Evolutionary conservation across 75 land plant species (phyloP).

Genomic region (Selaginella tamariscina): DNA sequence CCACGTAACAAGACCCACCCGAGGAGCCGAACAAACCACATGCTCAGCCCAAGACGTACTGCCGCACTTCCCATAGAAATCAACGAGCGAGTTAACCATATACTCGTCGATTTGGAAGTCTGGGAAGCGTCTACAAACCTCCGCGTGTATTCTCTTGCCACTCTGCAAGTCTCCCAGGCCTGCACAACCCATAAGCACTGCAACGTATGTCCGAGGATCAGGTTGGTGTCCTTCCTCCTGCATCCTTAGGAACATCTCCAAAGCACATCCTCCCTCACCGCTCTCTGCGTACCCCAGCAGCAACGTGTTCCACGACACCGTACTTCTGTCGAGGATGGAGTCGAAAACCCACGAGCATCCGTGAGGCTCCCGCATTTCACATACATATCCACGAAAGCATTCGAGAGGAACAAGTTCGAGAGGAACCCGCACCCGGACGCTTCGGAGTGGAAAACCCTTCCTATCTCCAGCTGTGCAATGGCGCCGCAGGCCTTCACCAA

Average conservation of each 20-base stretch:
- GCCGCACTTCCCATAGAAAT: too few species aligned
- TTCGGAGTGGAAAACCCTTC: too few species aligned
- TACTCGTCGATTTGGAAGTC: too few species aligned
- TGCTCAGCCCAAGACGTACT: too few species aligned
- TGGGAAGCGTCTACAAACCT: too few species aligned
- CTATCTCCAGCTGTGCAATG: too few species aligned
- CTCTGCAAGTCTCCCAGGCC: neutral
- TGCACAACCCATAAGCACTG: constrained; percentile 14
- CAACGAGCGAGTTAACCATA: too few species aligned
- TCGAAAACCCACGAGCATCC: constrained; percentile 15
- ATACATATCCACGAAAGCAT: constrained; percentile 15
- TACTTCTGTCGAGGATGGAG: neutral
- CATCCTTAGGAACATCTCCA: constrained; percentile 10
- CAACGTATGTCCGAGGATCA: constrained; percentile 4
- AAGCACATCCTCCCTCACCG: constrained; percentile 8
- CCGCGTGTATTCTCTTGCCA: constrained; percentile 10
- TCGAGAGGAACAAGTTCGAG: neutral
- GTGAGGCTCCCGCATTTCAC: constrained; percentile 18
- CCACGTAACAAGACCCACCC: too few species aligned
- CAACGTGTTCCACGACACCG: constrained; percentile 16
- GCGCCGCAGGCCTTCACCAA: too few species aligned
- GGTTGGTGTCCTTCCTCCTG: constrained; percentile 6
- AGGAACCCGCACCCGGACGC: too few species aligned
- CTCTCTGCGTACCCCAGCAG: constrained; percentile 11
- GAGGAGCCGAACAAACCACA: too few species aligned